Evolutionary conservation across 441 rosid species (phyloP), one percentile per base, ranked within the genome.

Genomic region (Omphalea diandra): DNA sequence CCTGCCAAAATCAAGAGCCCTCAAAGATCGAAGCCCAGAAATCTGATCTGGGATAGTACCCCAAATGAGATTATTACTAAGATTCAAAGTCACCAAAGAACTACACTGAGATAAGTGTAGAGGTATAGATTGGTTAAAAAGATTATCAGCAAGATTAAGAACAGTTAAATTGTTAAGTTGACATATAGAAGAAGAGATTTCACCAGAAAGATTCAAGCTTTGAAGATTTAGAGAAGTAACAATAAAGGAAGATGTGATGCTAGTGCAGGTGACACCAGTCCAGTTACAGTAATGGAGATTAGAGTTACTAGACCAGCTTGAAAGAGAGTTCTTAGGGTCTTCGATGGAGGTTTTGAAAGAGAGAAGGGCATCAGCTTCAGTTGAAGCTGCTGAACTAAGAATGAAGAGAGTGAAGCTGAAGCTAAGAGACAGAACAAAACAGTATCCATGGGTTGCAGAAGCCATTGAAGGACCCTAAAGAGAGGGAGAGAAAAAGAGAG

Each of bases 11-110:
- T 94, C 98, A 54, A 94, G 86, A 66, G 83, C 83, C 75, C 67
- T 79, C 81, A 94, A 75, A 63, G 87, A 74, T 75, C 69, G 75
- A 69, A 89, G 88, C 81, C 81, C 82, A 40, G 90, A 83, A 81
- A 94, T 78, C 92, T 94, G 98, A 72, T 81, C 89, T 29, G 98
- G 98, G 78, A 94, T 85, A 0, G 98, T 80, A 43, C 98, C 97
- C 98, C 98, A 94, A 66, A 94, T 83, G 76, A 89, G 90, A 78
- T 91, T 94, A 75, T 81, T 81, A 72, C 97, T 94, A 54, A 94
- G 95, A 74, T 91, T 94, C 69, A 94, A 72, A 76, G 81, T 85
- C 80, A 87, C 88, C 78, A 94, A 78, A 7, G 96, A 87, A 67
- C 72, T 68, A 76, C 98, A 94, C 36, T 74, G 69, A 70, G 96